Conservation (phyloP, 257 asterid genomes). For the Eucommia ulmoides region DNA sequence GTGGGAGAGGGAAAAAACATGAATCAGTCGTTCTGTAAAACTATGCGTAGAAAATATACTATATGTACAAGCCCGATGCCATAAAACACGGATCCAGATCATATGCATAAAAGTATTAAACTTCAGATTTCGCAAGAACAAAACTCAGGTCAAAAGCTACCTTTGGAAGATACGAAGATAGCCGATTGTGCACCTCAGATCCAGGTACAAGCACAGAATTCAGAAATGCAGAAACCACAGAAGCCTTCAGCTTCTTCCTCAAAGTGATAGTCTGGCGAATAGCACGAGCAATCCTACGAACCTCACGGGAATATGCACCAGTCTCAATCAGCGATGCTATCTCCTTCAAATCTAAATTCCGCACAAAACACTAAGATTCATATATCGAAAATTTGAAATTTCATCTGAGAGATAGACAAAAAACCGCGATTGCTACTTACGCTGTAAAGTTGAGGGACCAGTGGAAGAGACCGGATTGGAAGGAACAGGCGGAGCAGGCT, state of each 20-base stretch:
- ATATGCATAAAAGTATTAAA: too few relatives aligned
- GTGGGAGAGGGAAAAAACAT: too few relatives aligned
- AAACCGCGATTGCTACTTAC: constrained; percentile 15
- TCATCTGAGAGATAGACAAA: neutral
- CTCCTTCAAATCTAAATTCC: constrained; percentile 54
- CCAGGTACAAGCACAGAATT: constrained; percentile 47
- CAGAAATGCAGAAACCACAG: constrained; percentile 51
- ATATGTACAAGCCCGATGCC: too few relatives aligned
- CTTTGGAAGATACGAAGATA: constrained; percentile 21
- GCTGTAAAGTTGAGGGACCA: constrained; percentile 35
- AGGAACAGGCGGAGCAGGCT: constrained; percentile 22
- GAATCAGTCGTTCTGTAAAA: too few relatives aligned
- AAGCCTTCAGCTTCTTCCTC: constrained; percentile 55
- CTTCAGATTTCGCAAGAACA: neutral
- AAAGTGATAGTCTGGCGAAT: constrained; percentile 59
- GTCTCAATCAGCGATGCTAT: constrained; percentile 63
- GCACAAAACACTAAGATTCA: neutral
- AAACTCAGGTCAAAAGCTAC: neutral
- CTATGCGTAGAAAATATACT: too few relatives aligned
- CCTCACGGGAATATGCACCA: constrained; percentile 71
- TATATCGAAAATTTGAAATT: neutral
- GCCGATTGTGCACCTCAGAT: constrained; percentile 53
- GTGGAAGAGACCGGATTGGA: constrained; percentile 29
- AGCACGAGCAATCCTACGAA: constrained; percentile 60
- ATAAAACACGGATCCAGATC: too few relatives aligned